A percentile compares a stretch with the other conserved stretches of the same genome.
Conservation (phyloP, 768 basidiomycete species). For the Gloeopeniophorella convolvens region DNA sequence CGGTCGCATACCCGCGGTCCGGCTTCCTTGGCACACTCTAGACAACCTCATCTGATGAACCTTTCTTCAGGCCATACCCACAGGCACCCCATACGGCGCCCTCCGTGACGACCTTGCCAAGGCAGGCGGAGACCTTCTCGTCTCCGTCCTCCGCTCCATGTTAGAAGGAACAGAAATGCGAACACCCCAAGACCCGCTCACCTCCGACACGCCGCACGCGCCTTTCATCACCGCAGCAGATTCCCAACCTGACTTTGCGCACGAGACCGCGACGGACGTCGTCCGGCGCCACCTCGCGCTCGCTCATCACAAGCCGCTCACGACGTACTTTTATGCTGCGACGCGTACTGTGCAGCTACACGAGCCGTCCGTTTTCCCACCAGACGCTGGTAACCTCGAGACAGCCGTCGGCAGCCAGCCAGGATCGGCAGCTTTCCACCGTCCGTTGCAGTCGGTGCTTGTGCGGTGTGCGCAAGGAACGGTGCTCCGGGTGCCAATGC, state of each 20-base stretch:
- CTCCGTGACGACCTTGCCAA: conserved; percentile 55
- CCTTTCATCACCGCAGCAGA: conserved; percentile 50
- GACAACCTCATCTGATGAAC: too few species aligned
- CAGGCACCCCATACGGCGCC: conserved; percentile 42
- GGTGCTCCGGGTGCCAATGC: conserved; percentile 43
- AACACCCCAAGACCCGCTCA: not conserved
- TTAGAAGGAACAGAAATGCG: conserved; percentile 43
- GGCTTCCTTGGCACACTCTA: too few species aligned
- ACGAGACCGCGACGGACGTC: conserved; percentile 51
- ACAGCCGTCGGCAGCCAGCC: conserved; percentile 24
- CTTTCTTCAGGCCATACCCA: conserved; percentile 43
- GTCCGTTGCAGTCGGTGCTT: conserved; percentile 34
- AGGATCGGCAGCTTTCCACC: conserved; percentile 41
- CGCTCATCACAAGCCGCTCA: conserved; percentile 48
- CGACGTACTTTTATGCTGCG: conserved; percentile 22
- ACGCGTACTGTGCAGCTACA: conserved; percentile 28
- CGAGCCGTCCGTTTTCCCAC: conserved; percentile 1
- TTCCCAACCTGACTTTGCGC: conserved; percentile 48
- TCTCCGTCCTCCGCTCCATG: conserved; percentile 62
- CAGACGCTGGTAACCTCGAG: not conserved
- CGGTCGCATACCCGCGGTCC: conserved; percentile 48
- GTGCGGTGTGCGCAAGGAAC: conserved; percentile 51
- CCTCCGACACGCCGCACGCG: conserved; percentile 39
- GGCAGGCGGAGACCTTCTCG: conserved; percentile 64
- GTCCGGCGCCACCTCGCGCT: conserved; percentile 55